Evolutionary conservation across 306 rosid genomes (phyloP).

Genomic region (Fragaria nilgerrensis): DNA sequence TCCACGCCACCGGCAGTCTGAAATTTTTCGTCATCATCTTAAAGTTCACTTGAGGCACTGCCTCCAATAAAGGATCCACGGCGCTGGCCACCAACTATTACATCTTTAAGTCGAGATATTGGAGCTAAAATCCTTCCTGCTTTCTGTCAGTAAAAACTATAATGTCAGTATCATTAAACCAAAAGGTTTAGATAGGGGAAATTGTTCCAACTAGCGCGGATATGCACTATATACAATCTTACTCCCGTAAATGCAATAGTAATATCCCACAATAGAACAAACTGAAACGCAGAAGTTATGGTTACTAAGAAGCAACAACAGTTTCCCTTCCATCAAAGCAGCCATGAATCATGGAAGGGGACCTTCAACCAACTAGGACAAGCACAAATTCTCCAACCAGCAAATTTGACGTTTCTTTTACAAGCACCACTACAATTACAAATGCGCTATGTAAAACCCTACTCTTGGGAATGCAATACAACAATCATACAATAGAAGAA

Average conservation of each 20-base stretch:
- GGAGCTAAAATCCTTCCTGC: slow-evolving; percentile 64
- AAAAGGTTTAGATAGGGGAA: background rate
- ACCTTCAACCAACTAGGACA: background rate
- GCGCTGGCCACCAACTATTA: slow-evolving; percentile 69
- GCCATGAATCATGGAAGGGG: background rate
- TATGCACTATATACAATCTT: background rate
- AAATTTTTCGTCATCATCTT: slow-evolving; percentile 69
- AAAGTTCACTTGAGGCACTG: slow-evolving; percentile 48
- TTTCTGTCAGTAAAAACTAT: slow-evolving; percentile 37
- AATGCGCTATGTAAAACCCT: background rate
- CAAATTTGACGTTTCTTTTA: background rate
- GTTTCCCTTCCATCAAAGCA: background rate
- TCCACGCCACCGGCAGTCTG: background rate
- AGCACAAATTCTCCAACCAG: background rate
- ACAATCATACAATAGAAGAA: background rate
- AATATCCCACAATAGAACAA: background rate
- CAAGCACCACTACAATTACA: background rate
- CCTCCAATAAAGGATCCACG: slow-evolving; percentile 63
- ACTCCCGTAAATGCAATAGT: background rate
- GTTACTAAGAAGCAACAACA: background rate
- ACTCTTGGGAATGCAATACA: background rate
- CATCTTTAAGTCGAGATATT: slow-evolving; percentile 75
- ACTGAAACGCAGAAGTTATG: background rate
- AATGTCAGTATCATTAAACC: slow-evolving; percentile 14
- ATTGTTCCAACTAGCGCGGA: background rate